These are phyloP conservation scores for Ceratobasidium sp. DNA, from an alignment of 1,284 basidiomycete species.

Conservation along the genomic window DNA sequence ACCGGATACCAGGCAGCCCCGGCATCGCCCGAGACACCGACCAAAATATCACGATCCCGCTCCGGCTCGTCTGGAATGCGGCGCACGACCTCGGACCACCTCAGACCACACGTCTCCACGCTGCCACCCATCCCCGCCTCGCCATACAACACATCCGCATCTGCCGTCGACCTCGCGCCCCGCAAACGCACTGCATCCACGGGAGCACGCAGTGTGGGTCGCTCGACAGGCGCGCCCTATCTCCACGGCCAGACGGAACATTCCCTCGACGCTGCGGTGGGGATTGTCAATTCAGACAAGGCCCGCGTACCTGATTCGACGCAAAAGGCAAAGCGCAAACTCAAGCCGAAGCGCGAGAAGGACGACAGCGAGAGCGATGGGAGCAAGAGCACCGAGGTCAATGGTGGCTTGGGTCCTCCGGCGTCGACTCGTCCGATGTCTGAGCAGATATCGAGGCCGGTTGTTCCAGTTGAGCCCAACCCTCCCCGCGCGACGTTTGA, in stretches of 20 bases:
- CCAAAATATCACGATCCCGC: neutral
- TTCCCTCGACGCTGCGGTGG: slow-evolving; percentile 30
- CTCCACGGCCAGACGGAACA: slow-evolving; percentile 27
- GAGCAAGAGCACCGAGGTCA: neutral
- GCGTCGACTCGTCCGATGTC: neutral
- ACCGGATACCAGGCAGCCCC: neutral
- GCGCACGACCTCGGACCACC: slow-evolving; percentile 34
- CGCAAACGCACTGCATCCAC: slow-evolving; percentile 29
- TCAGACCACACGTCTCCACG: slow-evolving; percentile 22
- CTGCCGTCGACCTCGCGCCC: slow-evolving; percentile 26
- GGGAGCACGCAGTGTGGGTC: slow-evolving; percentile 12
- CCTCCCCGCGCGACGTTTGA: neutral
- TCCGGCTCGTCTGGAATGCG: slow-evolving; percentile 11
- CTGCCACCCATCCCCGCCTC: slow-evolving; percentile 36
- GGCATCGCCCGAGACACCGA: neutral
- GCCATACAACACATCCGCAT: slow-evolving; percentile 36
- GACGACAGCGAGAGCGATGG: neutral
- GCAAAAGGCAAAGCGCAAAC: slow-evolving; percentile 4
- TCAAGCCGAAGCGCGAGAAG: neutral
- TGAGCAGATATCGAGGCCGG: neutral
- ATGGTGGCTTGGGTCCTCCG: neutral
- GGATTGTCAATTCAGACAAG: slow-evolving; percentile 4
- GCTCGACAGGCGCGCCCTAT: slow-evolving; percentile 12
- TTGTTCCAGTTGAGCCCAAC: neutral
- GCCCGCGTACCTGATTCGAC: slow-evolving; percentile 1